Conservation (phyloP, 2,329 filamentous ascomycete species). For the Arthroderma sp. region DNA sequence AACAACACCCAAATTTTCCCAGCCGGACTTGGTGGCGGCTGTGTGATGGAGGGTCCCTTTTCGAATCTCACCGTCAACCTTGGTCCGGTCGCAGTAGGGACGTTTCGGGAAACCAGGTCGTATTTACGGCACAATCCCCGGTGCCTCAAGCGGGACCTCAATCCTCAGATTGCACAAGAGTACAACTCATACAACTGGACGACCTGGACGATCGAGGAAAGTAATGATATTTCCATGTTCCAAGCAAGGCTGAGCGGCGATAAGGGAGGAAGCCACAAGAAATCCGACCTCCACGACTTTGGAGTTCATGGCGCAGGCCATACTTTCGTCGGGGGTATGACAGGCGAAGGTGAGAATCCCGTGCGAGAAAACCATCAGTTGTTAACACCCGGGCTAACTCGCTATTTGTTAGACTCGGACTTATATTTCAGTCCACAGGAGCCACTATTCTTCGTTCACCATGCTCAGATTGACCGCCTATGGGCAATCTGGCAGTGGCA, state of each 20-base stretch:
- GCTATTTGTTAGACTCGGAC: constrained; percentile 5
- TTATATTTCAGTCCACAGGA: constrained; percentile 11
- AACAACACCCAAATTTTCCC: constrained; percentile 13
- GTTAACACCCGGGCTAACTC: neutral
- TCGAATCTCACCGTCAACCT: constrained; percentile 26
- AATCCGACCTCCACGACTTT: constrained; percentile 6
- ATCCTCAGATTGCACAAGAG: constrained; percentile 11
- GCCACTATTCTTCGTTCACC: constrained; percentile 14
- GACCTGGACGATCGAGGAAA: constrained; percentile 8
- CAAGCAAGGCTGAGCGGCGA: constrained; percentile 6
- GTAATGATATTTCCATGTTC: constrained; percentile 9
- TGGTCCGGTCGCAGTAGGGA: constrained; percentile 14
- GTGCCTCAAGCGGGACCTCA: constrained; percentile 28
- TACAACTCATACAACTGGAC: constrained; percentile 6
- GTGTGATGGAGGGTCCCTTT: constrained; percentile 18
- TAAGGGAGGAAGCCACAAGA: constrained; percentile 4
- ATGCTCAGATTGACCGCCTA: constrained; percentile 13
- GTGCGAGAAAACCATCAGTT: neutral
- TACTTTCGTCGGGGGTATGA: constrained; percentile 8
- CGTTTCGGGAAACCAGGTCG: neutral
- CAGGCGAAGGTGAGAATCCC: constrained; percentile 6
- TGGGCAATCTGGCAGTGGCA: constrained; percentile 16
- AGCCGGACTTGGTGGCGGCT: constrained; percentile 17
- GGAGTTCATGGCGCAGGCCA: constrained; percentile 12
- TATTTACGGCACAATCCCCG: constrained; percentile 22